A percentile compares a stretch with the other conserved stretches of the same genome.
These are phyloP conservation scores for Spergularia marina DNA, from an alignment of 148 eudicot genomes.

Conservation along the genomic window DNA sequence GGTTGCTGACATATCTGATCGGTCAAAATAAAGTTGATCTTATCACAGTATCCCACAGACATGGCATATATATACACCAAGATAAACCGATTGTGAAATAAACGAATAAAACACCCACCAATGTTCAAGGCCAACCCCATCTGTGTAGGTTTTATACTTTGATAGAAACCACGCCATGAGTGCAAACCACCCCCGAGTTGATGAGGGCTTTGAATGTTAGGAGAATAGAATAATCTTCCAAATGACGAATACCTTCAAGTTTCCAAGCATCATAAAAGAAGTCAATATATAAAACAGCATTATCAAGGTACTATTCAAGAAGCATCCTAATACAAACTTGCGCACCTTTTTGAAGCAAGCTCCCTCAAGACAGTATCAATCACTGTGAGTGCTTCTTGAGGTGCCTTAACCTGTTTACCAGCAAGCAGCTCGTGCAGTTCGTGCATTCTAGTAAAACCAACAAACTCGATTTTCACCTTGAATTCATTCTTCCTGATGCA, in stretches of 20 bases:
- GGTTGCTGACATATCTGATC: constrained; percentile 65
- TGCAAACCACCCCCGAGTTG: constrained; percentile 74
- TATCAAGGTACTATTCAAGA: not conserved
- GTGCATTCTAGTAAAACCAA: constrained; percentile 52
- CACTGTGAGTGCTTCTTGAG: constrained; percentile 57
- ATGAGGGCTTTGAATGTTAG: constrained; percentile 60
- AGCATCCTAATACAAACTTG: not conserved
- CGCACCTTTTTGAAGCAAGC: constrained; percentile 56
- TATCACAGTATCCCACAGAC: not conserved
- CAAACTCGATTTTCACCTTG: constrained; percentile 56
- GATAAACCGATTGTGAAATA: not conserved
- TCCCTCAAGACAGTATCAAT: constrained; percentile 67
- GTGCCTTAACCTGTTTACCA: constrained; percentile 57
- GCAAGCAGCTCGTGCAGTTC: constrained; percentile 55
- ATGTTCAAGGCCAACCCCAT: constrained; percentile 76
- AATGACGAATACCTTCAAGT: constrained; percentile 48
- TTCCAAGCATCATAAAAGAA: constrained; percentile 7
- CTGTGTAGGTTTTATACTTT: constrained; percentile 67
- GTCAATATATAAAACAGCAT: not conserved
- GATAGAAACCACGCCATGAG: constrained; percentile 84
- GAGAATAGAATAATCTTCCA: constrained; percentile 75
- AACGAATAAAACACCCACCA: constrained; percentile 34
- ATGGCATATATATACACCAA: not conserved
- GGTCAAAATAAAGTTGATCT: constrained; percentile 1
- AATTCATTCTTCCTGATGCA: constrained; percentile 48